Conservation (phyloP, 257 asterid genomes). For the Fraxinus quadrangulata region DNA sequence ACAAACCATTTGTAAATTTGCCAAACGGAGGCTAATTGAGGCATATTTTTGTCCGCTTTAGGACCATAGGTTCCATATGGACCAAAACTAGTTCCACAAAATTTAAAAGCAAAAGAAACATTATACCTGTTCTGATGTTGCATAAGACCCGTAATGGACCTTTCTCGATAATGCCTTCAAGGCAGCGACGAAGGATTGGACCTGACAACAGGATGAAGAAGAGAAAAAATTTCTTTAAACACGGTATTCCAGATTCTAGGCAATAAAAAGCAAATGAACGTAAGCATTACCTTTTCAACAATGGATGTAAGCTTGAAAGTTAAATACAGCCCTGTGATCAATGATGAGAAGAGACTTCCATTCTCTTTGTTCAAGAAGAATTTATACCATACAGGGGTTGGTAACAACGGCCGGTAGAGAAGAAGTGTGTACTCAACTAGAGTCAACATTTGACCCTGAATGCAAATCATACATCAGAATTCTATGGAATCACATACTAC, state of each 20-base stretch:
- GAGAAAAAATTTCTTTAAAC: neutral
- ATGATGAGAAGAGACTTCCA: conserved; percentile 79
- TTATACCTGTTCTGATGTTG: conserved; percentile 75
- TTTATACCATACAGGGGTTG: conserved; percentile 84
- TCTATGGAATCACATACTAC: conserved; percentile 8
- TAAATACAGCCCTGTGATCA: conserved; percentile 74
- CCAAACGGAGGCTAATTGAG: too few relatives aligned
- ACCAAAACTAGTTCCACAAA: neutral
- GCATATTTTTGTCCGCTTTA: neutral
- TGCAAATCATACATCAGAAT: conserved; percentile 22
- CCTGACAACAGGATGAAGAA: conserved; percentile 39
- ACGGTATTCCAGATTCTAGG: conserved; percentile 11
- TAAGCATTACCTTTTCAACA: conserved; percentile 64
- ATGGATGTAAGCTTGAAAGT: conserved; percentile 81
- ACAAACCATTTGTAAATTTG: too few relatives aligned
- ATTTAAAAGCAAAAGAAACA: neutral
- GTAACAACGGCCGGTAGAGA: conserved; percentile 77
- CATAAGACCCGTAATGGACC: conserved; percentile 64
- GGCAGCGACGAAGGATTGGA: conserved; percentile 56
- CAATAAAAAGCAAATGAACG: neutral
- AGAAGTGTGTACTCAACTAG: conserved; percentile 69
- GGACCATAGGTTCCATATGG: neutral
- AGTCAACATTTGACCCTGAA: conserved; percentile 83
- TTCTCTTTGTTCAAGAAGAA: conserved; percentile 85
- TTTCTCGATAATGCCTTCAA: conserved; percentile 66